A percentile compares a stretch with the other conserved stretches of the same genome.
Conservation (phyloP, 1,284 basidiomycete genomes). For the Marasmius oreades region DNA sequence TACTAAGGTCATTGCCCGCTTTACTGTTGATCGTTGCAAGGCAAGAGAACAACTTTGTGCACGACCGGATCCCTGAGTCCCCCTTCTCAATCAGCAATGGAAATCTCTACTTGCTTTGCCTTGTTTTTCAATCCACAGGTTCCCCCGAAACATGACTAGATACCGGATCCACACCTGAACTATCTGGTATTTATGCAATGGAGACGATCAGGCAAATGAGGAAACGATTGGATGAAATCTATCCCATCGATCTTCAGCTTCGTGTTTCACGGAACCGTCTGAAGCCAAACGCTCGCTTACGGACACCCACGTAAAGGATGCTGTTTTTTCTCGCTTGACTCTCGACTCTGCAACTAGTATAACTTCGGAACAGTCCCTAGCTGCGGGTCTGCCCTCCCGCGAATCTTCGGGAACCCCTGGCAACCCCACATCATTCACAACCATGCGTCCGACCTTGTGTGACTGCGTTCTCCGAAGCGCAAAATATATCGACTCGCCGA, state of each 20-base stretch:
- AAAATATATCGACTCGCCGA: slow-evolving; percentile 30
- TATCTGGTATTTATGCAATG: slow-evolving; percentile 41
- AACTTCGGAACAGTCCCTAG: slow-evolving; percentile 32
- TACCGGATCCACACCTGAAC: slow-evolving; percentile 51
- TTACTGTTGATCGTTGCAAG: slow-evolving; percentile 30
- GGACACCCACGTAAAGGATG: slow-evolving; percentile 25
- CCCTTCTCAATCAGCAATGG: slow-evolving; percentile 17
- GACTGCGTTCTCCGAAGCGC: slow-evolving; percentile 34
- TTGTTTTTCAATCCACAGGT: slow-evolving; percentile 33
- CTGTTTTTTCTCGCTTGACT: slow-evolving; percentile 38
- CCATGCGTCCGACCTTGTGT: slow-evolving; percentile 34
- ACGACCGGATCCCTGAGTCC: neutral
- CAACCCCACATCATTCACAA: slow-evolving; percentile 16
- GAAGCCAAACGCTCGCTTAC: neutral
- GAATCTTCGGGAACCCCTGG: slow-evolving; percentile 17
- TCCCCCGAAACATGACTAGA: slow-evolving; percentile 47
- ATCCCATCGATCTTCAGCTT: slow-evolving; percentile 52
- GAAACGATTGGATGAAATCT: slow-evolving; percentile 34
- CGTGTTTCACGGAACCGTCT: neutral
- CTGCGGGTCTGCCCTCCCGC: slow-evolving; percentile 35
- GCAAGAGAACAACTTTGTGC: slow-evolving; percentile 34
- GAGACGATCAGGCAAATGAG: slow-evolving; percentile 34
- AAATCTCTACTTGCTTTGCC: slow-evolving; percentile 40
- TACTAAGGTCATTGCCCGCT: neutral
- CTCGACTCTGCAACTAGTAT: slow-evolving; percentile 41